Evolutionary conservation across 345 rosid species (phyloP), one percentile per base, ranked within the genome.

Genomic region (Populus simonii): DNA sequence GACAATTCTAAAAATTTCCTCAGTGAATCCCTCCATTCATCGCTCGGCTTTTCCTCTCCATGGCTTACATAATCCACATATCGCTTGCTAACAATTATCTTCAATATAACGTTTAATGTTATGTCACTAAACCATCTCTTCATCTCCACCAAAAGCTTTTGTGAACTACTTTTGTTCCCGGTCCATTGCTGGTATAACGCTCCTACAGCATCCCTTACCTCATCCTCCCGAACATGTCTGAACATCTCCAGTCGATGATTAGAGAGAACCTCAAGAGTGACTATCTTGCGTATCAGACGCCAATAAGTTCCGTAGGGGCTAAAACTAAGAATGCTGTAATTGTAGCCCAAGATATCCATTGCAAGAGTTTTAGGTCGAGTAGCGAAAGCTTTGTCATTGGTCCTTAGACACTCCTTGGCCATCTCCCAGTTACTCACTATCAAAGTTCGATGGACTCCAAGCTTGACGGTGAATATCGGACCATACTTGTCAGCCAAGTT

Each of bases 121-220:
- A 84, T 45, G 43, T 81, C 73, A 4, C 59, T 75, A 45, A 86
- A 81, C 86, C 86, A 81, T 43, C 62, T 43, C 71, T 74, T 84
- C 84, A 88, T 80, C 51, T 86, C 85, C 38, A 82, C 79, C 27
- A 27, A 13, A 43, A 66, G 53, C 53, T 74, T 63, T 1, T 67
- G 23, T 38, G 63, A 41, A 20, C 23, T 9, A 27, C 11, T 25
- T 3, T 65, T 53, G 3, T 66, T 55, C 5, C 72, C 45, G 36
- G 6, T 59, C 76, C 76, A 74, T 61, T 25, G 22, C 8, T 36
- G 55, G 38, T 74, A 39, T 61, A 74, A 23, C 2, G 7, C 76
- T 74, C 27, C 29, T 17, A 62, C 8, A 55, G 55, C 68, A 2
- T n/a, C 17, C 6, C 15, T 59, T 0, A 49, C 65, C 68, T 75